A percentile compares a stretch with the other conserved stretches of the same genome.
These are phyloP conservation scores for Aureobasidium namibiae DNA, from an alignment of 2,329 filamentous ascomycete genomes.

Conservation along the genomic window DNA sequence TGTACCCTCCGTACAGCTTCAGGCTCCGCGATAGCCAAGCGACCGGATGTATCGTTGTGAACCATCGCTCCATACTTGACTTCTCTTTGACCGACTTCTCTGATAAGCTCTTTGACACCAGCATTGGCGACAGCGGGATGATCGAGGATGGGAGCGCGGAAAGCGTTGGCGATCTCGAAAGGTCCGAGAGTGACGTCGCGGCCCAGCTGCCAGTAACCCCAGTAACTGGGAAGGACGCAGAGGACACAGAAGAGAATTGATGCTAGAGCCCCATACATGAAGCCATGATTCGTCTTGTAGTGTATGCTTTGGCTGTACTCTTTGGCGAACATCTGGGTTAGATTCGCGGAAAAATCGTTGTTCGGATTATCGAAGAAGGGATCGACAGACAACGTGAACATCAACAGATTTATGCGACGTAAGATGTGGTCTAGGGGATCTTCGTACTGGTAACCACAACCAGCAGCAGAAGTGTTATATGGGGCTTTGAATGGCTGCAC, in stretches of 20 bases:
- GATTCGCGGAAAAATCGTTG: neutral
- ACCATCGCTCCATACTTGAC: conserved; percentile 13
- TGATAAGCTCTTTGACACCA: neutral
- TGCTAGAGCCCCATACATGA: conserved; percentile 25
- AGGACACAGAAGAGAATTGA: conserved; percentile 26
- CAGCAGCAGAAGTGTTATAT: neutral
- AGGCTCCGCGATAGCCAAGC: conserved; percentile 9
- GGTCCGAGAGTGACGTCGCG: conserved; percentile 28
- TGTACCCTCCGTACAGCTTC: conserved; percentile 2
- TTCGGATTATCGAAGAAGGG: neutral
- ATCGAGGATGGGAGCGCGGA: conserved; percentile 20
- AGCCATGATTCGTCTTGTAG: conserved; percentile 23
- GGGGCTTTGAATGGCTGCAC: neutral
- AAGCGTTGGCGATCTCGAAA: conserved; percentile 29
- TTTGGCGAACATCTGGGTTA: neutral
- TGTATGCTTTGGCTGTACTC: conserved; percentile 18
- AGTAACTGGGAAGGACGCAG: conserved; percentile 27
- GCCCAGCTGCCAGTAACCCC: conserved; percentile 29
- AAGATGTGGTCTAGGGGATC: conserved; percentile 14
- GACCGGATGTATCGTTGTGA: neutral
- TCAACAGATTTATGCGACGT: conserved; percentile 18
- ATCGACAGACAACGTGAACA: conserved; percentile 17
- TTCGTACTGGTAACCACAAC: conserved; percentile 17
- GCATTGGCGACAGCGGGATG: conserved; percentile 3
- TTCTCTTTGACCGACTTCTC: conserved; percentile 2